Conservation (phyloP, 2,329 filamentous ascomycete species). For the Claviceps africana region DNA sequence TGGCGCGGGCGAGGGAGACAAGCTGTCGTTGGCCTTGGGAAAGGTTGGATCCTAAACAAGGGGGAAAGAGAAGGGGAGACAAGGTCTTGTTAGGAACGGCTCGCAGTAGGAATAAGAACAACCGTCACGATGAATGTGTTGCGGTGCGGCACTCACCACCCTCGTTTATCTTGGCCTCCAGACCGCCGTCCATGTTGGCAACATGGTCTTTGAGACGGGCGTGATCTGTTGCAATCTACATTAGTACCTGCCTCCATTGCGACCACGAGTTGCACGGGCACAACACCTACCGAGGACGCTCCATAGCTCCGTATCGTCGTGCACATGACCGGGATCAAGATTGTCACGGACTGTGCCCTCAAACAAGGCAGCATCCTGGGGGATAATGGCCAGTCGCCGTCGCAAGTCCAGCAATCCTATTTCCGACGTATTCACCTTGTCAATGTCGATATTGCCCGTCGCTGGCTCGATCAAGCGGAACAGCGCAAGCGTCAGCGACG, state of each 20-base stretch:
- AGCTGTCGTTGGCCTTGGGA: conserved; percentile 92
- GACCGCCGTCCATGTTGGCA: conserved; percentile 68
- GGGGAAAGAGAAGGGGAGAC: not conserved
- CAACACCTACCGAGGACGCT: conserved; percentile 65
- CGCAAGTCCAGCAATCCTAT: conserved; percentile 86
- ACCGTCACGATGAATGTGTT: not conserved
- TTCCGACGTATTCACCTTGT: conserved; percentile 73
- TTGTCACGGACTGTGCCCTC: conserved; percentile 90
- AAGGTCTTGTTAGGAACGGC: not conserved
- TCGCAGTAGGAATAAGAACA: not conserved
- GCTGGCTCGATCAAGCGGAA: conserved; percentile 91
- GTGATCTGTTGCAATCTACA: conserved; percentile 47
- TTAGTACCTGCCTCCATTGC: not conserved
- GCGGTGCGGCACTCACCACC: conserved; percentile 51
- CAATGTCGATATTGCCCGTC: conserved; percentile 75
- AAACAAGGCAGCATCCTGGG: conserved; percentile 92
- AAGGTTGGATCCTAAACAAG: conserved; percentile 65
- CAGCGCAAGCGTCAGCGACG: conserved; percentile 76
- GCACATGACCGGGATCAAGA: conserved; percentile 83
- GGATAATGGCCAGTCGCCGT: conserved; percentile 85
- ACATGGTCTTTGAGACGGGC: conserved; percentile 88
- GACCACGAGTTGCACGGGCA: conserved; percentile 2
- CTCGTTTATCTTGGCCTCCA: conserved; percentile 86
- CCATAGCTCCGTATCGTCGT: conserved; percentile 96
- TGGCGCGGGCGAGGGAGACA: conserved; percentile 79